Base-by-base conservation (phyloP, 208 protist genomes). In the Trypanosomatidae sp. region DNA sequence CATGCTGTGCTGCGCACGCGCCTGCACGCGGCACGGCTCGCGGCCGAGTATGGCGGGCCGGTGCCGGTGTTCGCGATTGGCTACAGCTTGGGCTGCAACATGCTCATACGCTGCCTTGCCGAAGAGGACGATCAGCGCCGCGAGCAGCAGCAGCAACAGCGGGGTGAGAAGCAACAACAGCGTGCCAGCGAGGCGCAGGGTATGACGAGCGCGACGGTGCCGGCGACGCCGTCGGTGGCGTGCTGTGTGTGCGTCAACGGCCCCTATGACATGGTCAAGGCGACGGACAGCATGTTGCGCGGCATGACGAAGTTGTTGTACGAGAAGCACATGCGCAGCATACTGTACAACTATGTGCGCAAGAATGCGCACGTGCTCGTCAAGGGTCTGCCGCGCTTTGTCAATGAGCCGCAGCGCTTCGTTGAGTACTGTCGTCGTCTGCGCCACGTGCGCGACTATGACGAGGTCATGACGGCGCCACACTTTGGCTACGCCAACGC, bases 231-330 rank as follows among this genome's bases (percentile, higher is more conserved):
- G n/a, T n/a, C n/a, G n/a, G 54, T 71, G 7, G 16, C 21, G 23
- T 47, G 39, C 7, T 40, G 40, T 28, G 39, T 74, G 22, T 51
- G 51, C 33, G 40, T 83, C 18, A 65, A 30, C 15, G 50, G 58
- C 6, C 70, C 73, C 20, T 71, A 71, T 50, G 67, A 80, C 44
- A 74, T 83, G 51, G 35, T 54, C n/a, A 32, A 32, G 16, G 54
- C 63, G 43, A 35, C 59, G 19, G 28, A 50, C 19, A 21, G 33
- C 0, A 66, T 80, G 30, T 39, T 58, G 23, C 23, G 42, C 13
- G 26, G 41, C 10, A 32, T 48, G 6, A 53, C 59, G 23, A 25
- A 26, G 6, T 57, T 54, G 11, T 47, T 71, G 30, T 77, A 79
- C 54, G 45, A 72, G 16, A 15, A 16, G 7, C 32, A 43, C 32